Percentiles rank a stretch among this genome's conserved stretches.
phyloP scores from a whole-genome alignment of 2,329 filamentous ascomycete species.

The Xylariaceae sp. region DNA sequence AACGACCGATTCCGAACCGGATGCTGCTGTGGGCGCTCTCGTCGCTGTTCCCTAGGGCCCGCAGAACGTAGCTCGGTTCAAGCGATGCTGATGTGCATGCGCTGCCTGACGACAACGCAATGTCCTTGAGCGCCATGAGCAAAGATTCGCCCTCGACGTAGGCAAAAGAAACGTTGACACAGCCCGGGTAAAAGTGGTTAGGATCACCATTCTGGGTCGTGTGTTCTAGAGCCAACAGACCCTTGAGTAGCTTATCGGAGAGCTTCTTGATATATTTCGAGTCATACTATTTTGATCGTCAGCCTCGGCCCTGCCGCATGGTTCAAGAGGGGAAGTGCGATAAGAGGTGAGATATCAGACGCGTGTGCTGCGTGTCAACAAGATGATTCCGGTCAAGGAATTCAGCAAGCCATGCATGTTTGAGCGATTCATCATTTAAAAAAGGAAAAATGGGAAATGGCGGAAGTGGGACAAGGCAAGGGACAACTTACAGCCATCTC shows the following conservation, averaged over 20 bases:
- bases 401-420: slow-evolving; percentile 91
- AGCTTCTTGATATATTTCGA: slow-evolving; percentile 75
- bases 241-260: slow-evolving; percentile 76
- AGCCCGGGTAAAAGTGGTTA: slow-evolving; percentile 83
- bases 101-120: slow-evolving; percentile 91
- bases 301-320: slow-evolving; percentile 1
- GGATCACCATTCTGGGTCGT: slow-evolving; percentile 85
- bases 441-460: slow-evolving; percentile 17
- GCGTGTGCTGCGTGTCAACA: slow-evolving; percentile 63
- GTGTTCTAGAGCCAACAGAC: slow-evolving; percentile 84
- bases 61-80: slow-evolving; percentile 92
- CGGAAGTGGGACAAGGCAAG: slow-evolving; percentile 10
- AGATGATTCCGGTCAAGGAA: slow-evolving; percentile 53
- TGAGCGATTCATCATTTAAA: slow-evolving; percentile 73
- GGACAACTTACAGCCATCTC: slow-evolving; percentile 74
- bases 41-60: slow-evolving; percentile 91
- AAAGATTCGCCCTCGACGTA: slow-evolving; percentile 98
- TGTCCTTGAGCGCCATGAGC: slow-evolving; percentile 96
- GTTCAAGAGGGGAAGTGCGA: slow-evolving; percentile 6
- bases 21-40: slow-evolving; percentile 98
- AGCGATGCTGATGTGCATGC: slow-evolving; percentile 95
- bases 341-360: slow-evolving; percentile 46
- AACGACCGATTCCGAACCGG: slow-evolving; percentile 92
- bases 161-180: slow-evolving; percentile 96
- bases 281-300: slow-evolving; percentile 68